phyloP scores from a whole-genome alignment of 495 filamentous ascomycete genomes.

The Trichoderma virens region DNA sequence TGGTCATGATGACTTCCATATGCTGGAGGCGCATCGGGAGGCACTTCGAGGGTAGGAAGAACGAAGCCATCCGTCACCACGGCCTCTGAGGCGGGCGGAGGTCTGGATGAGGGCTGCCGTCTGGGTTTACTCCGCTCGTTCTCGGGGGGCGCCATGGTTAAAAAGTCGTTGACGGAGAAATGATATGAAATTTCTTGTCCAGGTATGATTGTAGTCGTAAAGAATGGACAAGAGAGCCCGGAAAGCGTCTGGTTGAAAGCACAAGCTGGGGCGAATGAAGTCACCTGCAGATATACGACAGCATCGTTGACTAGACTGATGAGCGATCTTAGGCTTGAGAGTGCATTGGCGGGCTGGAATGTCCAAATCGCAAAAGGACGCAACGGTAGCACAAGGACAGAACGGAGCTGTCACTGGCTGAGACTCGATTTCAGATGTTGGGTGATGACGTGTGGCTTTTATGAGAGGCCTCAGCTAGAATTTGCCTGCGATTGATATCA shows the following conservation, averaged over 20 bases:
- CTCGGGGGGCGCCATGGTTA: not conserved
- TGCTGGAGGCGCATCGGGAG: constrained; percentile 32
- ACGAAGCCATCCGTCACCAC: constrained; percentile 20
- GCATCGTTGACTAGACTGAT: not conserved
- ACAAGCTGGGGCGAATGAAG: not conserved
- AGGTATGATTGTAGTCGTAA: not conserved
- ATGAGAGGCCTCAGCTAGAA: not conserved
- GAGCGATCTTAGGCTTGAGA: not conserved
- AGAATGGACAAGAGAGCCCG: not conserved
- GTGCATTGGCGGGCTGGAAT: not conserved
- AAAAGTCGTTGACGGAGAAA: not conserved
- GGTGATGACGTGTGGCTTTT: not conserved
- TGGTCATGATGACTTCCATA: constrained; percentile 38
- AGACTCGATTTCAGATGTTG: not conserved
- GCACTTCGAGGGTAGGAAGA: constrained; percentile 21
- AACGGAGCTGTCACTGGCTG: not conserved
- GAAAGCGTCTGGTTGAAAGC: not conserved
- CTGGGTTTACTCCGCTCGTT: not conserved
- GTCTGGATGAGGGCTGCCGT: not conserved
- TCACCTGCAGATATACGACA: not conserved
- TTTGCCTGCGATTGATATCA: constrained; percentile 3
- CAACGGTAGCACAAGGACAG: not conserved
- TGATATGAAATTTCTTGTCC: not conserved
- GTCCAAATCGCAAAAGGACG: not conserved
- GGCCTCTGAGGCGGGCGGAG: not conserved